Evolutionary conservation across 2,329 filamentous ascomycete species (phyloP).

Genomic region (Exophiala xenobiotica): DNA sequence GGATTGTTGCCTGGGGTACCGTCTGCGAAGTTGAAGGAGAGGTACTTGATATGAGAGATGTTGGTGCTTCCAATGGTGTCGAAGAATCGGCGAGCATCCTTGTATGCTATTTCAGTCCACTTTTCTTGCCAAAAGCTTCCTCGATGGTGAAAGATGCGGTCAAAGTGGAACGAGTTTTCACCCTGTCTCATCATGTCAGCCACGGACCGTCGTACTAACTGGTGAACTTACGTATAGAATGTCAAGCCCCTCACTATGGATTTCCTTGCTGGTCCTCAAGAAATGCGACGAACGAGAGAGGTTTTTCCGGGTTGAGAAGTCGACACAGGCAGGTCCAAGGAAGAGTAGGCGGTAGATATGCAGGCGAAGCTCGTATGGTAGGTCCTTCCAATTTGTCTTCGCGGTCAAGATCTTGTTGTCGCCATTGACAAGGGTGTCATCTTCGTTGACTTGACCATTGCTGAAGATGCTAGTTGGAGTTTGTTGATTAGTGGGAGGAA

Average conservation of each 20-base stretch:
- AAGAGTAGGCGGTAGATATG: conserved; percentile 48
- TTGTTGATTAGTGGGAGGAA: neutral
- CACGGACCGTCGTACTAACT: no score
- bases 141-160: conserved; percentile 38
- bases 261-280: conserved; percentile 46
- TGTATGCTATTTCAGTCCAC: conserved; percentile 50
- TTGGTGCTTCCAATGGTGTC: conserved; percentile 50
- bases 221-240: no score
- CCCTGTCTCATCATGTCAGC: no score
- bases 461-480: neutral
- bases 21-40: conserved; percentile 48
- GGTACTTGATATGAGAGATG: conserved; percentile 45
- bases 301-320: conserved; percentile 38
- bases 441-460: neutral
- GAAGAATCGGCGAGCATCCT: conserved; percentile 46
- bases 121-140: conserved; percentile 42
- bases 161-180: conserved; percentile 50
- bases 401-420: neutral
- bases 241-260: conserved; percentile 47
- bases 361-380: conserved; percentile 48
- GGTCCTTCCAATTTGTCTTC: conserved; percentile 28
- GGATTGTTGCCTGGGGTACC: conserved; percentile 43
- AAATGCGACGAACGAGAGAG: conserved; percentile 46
- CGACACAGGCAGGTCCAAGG: conserved; percentile 35
- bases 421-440: neutral